These are phyloP conservation scores for Metarhizium humberi DNA, from an alignment of 2,329 filamentous ascomycete species.

Conservation along the genomic window DNA sequence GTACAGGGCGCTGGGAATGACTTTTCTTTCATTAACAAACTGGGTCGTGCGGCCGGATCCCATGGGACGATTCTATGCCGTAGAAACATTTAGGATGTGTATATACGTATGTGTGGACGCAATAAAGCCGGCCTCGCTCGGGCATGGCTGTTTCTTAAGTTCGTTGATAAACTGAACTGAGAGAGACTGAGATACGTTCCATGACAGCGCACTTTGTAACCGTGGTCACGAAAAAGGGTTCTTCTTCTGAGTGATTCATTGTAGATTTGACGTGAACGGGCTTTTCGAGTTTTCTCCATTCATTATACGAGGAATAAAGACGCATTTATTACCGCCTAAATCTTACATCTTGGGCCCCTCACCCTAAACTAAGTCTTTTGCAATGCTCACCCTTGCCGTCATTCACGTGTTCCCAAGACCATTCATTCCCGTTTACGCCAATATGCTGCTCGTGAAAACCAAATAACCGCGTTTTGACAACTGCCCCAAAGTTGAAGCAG, in stretches of 20 bases:
- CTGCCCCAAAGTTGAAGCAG: not conserved
- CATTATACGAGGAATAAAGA: not conserved
- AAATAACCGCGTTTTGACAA: not conserved
- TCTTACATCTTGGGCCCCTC: conserved; percentile 2
- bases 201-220: not conserved
- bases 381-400: not conserved
- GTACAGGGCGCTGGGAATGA: conserved; percentile 1
- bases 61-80: not conserved
- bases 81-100: not conserved
- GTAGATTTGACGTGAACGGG: not conserved
- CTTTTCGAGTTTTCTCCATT: not conserved
- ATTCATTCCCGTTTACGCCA: conserved; percentile 4
- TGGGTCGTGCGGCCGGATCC: not conserved
- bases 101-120: not conserved
- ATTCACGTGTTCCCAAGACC: conserved; percentile 3
- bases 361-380: not conserved
- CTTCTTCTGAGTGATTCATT: not conserved
- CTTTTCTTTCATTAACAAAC: not conserved
- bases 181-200: not conserved
- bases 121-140: not conserved
- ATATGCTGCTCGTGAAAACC: conserved; percentile 2
- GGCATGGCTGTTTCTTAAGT: not conserved
- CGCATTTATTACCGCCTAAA: conserved; percentile 2
- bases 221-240: not conserved
- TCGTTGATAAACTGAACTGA: not conserved